Evolutionary conservation across 139 green algal genomes (phyloP).

Genomic region (Nannochloris sp.): DNA sequence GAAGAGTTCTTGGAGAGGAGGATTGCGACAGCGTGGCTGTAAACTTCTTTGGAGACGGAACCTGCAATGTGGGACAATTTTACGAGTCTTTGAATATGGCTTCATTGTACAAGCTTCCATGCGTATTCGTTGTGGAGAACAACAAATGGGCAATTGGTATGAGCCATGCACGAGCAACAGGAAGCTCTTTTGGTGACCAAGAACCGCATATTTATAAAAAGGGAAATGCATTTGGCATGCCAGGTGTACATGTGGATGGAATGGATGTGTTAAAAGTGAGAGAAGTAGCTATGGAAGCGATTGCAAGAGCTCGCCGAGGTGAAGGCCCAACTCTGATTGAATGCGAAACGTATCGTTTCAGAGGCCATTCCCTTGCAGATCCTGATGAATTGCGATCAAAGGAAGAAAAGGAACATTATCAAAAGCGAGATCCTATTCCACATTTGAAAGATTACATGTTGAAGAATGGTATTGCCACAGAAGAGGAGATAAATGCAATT

Average conservation of each 20-base stretch:
- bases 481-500: slow-evolving; percentile 64
- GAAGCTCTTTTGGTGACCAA: slow-evolving; percentile 49
- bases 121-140: slow-evolving; percentile 99
- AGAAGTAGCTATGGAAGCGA: slow-evolving; percentile 64
- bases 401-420: slow-evolving; percentile 85
- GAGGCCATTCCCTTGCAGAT: slow-evolving; percentile 95
- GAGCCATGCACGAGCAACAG: slow-evolving; percentile 78
- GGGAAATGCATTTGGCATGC: slow-evolving; percentile 93
- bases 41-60: slow-evolving; percentile 90
- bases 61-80: slow-evolving; percentile 94
- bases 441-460: slow-evolving; percentile 74
- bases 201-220: slow-evolving; percentile 97
- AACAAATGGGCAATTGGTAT: slow-evolving; percentile 99
- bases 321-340: slow-evolving; percentile 96
- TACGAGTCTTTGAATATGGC: slow-evolving; percentile 99
- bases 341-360: slow-evolving; percentile 95
- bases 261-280: slow-evolving; percentile 96
- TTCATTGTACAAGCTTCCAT: slow-evolving; percentile 91
- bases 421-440: slow-evolving; percentile 74
- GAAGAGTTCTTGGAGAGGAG: slow-evolving; percentile 70
- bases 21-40: slow-evolving; percentile 58
- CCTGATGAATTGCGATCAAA: slow-evolving; percentile 90
- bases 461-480: slow-evolving; percentile 55
- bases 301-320: slow-evolving; percentile 76
- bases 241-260: slow-evolving; percentile 89